Evolutionary conservation across 2,329 filamentous ascomycete genomes (phyloP).

Genomic region (Colletotrichum limetticola): DNA sequence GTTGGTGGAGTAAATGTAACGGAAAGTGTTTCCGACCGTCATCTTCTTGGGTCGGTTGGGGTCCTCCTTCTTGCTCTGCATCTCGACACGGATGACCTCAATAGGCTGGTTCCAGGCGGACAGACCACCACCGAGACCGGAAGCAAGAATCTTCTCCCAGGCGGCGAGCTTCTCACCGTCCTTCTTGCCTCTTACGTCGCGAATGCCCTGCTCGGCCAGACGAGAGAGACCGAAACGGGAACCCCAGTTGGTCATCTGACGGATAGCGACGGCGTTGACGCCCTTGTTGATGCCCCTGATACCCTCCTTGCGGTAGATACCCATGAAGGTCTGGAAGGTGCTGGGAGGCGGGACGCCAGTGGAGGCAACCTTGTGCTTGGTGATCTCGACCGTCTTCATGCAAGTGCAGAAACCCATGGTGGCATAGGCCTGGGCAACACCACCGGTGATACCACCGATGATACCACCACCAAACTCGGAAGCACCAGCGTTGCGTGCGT

Average conservation of each 20-base stretch:
- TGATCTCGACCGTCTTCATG: slow-evolving; percentile 99
- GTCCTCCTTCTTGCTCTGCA: slow-evolving; percentile 99
- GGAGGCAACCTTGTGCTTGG: slow-evolving; percentile 93
- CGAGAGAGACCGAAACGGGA: slow-evolving; percentile 94
- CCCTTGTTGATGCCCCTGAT: slow-evolving; percentile 97
- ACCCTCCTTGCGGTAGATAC: slow-evolving; percentile 94
- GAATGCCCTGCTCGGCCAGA: slow-evolving; percentile 90
- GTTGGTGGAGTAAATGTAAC: slow-evolving; percentile 91
- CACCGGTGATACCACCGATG: slow-evolving; percentile 88
- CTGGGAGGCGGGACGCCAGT: slow-evolving; percentile 85
- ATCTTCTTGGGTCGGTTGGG: slow-evolving; percentile 99
- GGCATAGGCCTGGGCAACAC: slow-evolving; percentile 97
- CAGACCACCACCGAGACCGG: slow-evolving; percentile 89
- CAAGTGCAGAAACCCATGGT: slow-evolving; percentile 99
- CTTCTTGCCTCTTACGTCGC: slow-evolving; percentile 80
- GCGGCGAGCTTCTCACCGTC: slow-evolving; percentile 81
- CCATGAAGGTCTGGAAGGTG: slow-evolving; percentile 95
- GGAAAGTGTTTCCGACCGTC: slow-evolving; percentile 87
- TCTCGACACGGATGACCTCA: slow-evolving; percentile 99
- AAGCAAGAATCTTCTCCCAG: slow-evolving; percentile 89
- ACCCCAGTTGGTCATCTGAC: slow-evolving; percentile 99
- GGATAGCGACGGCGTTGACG: slow-evolving; percentile 97
- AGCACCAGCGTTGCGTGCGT: slow-evolving; percentile 85
- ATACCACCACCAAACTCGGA: slow-evolving; percentile 91
- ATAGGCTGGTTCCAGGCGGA: slow-evolving; percentile 99